These are phyloP conservation scores for Kitagawia praeruptora DNA, from an alignment of 129 eudicot species.

Conservation along the genomic window DNA sequence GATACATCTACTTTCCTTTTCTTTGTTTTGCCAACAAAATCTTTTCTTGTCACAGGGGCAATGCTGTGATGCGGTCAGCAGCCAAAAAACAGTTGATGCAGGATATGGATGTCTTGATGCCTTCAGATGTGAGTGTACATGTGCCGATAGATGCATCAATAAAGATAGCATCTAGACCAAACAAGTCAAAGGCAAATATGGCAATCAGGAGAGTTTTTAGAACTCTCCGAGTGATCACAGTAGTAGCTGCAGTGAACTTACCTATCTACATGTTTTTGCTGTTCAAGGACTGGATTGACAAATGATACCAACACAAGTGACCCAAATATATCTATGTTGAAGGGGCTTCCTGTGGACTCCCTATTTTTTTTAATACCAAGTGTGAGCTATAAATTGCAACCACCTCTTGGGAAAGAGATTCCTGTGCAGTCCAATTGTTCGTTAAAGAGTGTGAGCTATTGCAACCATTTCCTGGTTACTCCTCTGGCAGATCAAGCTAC, in stretches of 20 bases:
- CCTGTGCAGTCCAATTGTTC: neutral
- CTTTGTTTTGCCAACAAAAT: neutral
- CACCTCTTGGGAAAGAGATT: neutral
- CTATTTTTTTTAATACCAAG: neutral
- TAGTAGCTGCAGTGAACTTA: constrained; percentile 70
- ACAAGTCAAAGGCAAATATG: constrained; percentile 36
- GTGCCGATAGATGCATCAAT: constrained; percentile 20
- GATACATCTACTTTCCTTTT: neutral
- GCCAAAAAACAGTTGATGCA: constrained; percentile 50
- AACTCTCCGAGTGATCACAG: constrained; percentile 37
- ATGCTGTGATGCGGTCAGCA: constrained; percentile 63
- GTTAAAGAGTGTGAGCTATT: neutral
- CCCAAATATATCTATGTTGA: neutral
- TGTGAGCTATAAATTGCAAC: neutral
- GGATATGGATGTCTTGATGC: constrained; percentile 32
- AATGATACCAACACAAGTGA: constrained; percentile 18
- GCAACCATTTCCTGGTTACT: neutral
- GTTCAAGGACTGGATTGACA: constrained; percentile 87
- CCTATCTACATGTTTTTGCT: constrained; percentile 80
- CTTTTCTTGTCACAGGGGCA: constrained; percentile 42
- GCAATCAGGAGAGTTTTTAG: constrained; percentile 47
- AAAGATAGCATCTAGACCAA: constrained; percentile 27
- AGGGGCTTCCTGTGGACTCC: neutral
- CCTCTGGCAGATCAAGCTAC: neutral
- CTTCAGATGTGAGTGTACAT: constrained; percentile 39